Conservation (phyloP, 2,329 filamentous ascomycete genomes). For the Fusarium mundagurra region DNA sequence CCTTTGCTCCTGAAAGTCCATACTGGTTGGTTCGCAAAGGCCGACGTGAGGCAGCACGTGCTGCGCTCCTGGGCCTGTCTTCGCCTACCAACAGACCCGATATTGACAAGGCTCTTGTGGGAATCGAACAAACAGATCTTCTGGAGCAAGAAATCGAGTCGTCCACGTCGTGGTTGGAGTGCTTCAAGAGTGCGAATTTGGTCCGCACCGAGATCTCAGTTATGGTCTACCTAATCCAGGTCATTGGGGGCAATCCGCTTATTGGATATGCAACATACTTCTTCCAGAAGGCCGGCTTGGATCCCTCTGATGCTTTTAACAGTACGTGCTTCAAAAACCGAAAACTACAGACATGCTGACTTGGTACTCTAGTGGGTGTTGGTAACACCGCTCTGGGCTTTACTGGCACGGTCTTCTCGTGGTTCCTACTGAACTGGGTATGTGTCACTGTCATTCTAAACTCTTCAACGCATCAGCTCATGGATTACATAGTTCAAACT, state of each 20-base stretch:
- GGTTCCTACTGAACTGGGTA: constrained; percentile 42
- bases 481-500: constrained; percentile 1
- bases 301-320: constrained; percentile 48
- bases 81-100: constrained; percentile 55
- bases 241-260: constrained; percentile 50
- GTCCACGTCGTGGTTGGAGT: constrained; percentile 55
- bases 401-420: constrained; percentile 54
- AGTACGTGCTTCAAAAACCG: not conserved
- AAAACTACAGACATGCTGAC: not conserved
- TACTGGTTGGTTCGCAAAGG: constrained; percentile 46
- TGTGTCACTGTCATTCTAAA: rapidly evolving
- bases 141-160: constrained; percentile 52
- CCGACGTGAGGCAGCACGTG: constrained; percentile 41
- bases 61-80: constrained; percentile 39
- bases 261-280: constrained; percentile 59
- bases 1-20: constrained; percentile 47
- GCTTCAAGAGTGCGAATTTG: constrained; percentile 58
- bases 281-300: constrained; percentile 55
- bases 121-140: constrained; percentile 72
- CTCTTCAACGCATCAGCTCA: not conserved
- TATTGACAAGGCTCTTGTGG: constrained; percentile 54
- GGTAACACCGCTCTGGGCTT: constrained; percentile 54
- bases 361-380: constrained; percentile 48
- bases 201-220: constrained; percentile 57
- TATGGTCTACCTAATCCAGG: constrained; percentile 54